Evolutionary conservation across 1,284 basidiomycete genomes (phyloP).

Genomic region (Sporisorium iseilematis-ciliati): DNA sequence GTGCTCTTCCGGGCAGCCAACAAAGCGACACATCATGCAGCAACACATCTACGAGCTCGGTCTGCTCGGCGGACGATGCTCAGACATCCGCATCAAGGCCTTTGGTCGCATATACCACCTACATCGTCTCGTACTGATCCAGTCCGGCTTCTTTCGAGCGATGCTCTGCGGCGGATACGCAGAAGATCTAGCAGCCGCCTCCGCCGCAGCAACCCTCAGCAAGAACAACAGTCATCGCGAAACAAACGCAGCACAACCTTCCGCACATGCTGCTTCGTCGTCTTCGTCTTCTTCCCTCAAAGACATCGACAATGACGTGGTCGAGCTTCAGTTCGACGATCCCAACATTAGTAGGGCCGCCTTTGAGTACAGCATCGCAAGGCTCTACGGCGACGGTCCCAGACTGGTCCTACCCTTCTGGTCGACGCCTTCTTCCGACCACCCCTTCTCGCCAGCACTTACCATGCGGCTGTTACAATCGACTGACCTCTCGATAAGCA

Average conservation of each 20-base stretch:
- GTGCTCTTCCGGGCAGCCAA: neutral
- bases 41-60: conserved; percentile 51
- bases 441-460: conserved; percentile 76
- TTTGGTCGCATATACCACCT: conserved; percentile 61
- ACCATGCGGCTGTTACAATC: conserved; percentile 73
- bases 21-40: conserved; percentile 29
- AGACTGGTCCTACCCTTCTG: conserved; percentile 59
- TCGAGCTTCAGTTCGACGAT: conserved; percentile 60
- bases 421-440: conserved; percentile 45
- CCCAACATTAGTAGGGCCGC: conserved; percentile 64
- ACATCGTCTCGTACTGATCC: conserved; percentile 62
- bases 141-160: conserved; percentile 63
- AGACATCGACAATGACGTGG: conserved; percentile 26
- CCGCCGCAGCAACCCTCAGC: conserved; percentile 42
- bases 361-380: conserved; percentile 64
- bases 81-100: conserved; percentile 56
- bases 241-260: neutral
- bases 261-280: conserved; percentile 3
- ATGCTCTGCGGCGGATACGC: conserved; percentile 61
- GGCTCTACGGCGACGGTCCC: conserved; percentile 61
- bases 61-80: conserved; percentile 49
- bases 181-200: conserved; percentile 48
- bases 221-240: conserved; percentile 29
- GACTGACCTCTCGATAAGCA: conserved; percentile 70
- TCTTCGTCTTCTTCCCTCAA: conserved; percentile 2